phyloP scores from a whole-genome alignment of 2,329 filamentous ascomycete species.

The Colletotrichum camelliae region DNA sequence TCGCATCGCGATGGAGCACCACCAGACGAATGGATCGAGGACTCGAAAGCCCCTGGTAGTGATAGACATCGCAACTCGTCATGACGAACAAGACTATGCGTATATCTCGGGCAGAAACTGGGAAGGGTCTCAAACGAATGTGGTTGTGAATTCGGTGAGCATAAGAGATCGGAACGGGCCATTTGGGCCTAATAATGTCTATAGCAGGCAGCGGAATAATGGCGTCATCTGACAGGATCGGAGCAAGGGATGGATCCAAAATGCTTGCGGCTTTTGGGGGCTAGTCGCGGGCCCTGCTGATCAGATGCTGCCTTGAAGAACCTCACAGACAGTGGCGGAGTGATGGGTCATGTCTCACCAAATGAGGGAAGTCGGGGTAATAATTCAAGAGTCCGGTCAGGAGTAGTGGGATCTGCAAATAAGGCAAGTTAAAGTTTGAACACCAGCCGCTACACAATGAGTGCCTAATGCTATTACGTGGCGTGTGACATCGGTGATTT shows the following conservation, averaged over 20 bases:
- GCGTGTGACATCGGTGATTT: too few relatives aligned
- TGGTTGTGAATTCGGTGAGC: too few relatives aligned
- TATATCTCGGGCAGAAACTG: not conserved
- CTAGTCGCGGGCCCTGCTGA: not conserved
- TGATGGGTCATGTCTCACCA: not conserved
- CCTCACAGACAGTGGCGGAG: not conserved
- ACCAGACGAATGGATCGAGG: not conserved
- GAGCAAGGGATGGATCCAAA: not conserved
- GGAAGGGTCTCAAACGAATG: too few relatives aligned
- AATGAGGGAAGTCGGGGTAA: not conserved
- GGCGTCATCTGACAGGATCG: not conserved
- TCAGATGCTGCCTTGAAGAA: not conserved
- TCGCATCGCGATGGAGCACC: not conserved
- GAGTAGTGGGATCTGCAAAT: not conserved
- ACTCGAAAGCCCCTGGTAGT: not conserved
- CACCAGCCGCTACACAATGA: too few relatives aligned
- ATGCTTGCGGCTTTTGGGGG: not conserved
- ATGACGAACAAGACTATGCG: not conserved
- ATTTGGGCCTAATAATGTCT: not conserved
- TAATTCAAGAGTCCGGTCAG: too few relatives aligned
- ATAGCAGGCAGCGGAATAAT: not conserved
- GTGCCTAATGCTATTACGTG: too few relatives aligned
- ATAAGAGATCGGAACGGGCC: too few relatives aligned
- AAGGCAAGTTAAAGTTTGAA: too few relatives aligned
- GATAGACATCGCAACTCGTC: not conserved